Conservation (phyloP, 2,329 filamentous ascomycete genomes). For the Monosporascus cannonballus region DNA sequence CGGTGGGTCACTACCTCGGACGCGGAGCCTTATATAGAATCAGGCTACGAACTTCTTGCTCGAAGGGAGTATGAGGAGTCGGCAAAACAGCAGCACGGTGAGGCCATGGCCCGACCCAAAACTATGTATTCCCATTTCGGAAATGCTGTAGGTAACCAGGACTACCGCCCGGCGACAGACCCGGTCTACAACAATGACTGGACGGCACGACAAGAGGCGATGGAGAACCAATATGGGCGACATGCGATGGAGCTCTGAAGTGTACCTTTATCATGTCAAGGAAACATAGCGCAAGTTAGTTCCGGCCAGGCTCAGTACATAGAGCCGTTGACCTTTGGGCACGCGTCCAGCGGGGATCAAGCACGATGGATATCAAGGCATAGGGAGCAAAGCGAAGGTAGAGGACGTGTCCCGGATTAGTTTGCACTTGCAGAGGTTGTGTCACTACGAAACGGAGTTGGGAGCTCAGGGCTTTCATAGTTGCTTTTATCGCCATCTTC, state of each 20-base stretch:
- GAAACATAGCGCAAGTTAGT: neutral
- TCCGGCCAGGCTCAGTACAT: neutral
- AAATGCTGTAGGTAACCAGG: constrained; percentile 28
- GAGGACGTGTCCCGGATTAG: neutral
- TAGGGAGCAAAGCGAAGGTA: neutral
- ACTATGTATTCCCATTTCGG: constrained; percentile 40
- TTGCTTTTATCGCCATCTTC: neutral
- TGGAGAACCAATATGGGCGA: constrained; percentile 65
- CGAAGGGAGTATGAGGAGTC: constrained; percentile 56
- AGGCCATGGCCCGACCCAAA: constrained; percentile 27
- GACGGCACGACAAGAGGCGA: constrained; percentile 45
- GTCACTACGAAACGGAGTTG: neutral
- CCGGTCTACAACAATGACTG: constrained; percentile 57
- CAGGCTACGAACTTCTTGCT: constrained; percentile 69
- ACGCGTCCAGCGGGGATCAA: neutral
- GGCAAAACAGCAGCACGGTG: constrained; percentile 27
- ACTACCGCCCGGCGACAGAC: constrained; percentile 55
- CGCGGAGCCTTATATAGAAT: constrained; percentile 78
- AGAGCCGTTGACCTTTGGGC: neutral
- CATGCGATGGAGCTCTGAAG: constrained; percentile 37
- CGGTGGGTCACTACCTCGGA: constrained; percentile 43
- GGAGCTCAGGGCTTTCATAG: neutral
- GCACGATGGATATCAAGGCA: neutral
- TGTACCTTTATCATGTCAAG: neutral
- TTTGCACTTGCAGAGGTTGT: neutral